Evolutionary conservation across 306 rosid species (phyloP).

Genomic region (Hylodesmum podocarpum): DNA sequence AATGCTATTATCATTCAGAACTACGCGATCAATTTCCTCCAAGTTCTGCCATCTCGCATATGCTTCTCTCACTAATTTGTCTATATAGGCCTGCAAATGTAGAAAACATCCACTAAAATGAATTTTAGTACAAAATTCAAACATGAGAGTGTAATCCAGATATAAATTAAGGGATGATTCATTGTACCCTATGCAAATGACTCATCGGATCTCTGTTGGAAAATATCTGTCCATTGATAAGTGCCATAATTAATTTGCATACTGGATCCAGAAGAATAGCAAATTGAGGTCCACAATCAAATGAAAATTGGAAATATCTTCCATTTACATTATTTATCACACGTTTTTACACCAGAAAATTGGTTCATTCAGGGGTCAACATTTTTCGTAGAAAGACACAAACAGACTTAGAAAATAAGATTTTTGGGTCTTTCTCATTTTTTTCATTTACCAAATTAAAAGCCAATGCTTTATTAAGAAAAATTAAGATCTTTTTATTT

Average conservation of each 20-base stretch:
- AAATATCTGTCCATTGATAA: constrained; percentile 44
- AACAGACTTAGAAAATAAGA: too few relatives aligned
- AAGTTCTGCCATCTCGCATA: constrained; percentile 50
- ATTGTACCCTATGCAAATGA: constrained; percentile 40
- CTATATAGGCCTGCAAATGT: constrained; percentile 47
- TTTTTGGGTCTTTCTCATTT: too few relatives aligned
- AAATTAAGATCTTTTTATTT: too few relatives aligned
- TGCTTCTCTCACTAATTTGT: constrained; percentile 54
- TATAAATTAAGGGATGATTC: background rate
- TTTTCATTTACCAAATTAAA: too few relatives aligned
- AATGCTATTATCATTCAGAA: constrained; percentile 43
- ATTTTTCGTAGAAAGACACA: too few relatives aligned
- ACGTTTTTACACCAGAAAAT: too few relatives aligned
- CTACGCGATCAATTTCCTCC: constrained; percentile 52
- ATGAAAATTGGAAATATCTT: too few relatives aligned
- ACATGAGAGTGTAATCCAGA: background rate
- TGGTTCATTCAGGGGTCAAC: too few relatives aligned
- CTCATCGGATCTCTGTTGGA: constrained; percentile 23
- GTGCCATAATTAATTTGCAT: constrained; percentile 61
- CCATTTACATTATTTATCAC: too few relatives aligned
- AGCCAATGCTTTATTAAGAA: too few relatives aligned
- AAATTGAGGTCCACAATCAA: constrained; percentile 28
- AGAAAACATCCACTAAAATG: background rate
- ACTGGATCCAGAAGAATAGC: constrained; percentile 48
- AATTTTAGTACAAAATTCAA: background rate